A percentile compares a stretch with the other conserved stretches of the same genome.
These are phyloP conservation scores for Botrytis porri DNA, from an alignment of 2,329 filamentous ascomycete genomes.

Conservation along the genomic window DNA sequence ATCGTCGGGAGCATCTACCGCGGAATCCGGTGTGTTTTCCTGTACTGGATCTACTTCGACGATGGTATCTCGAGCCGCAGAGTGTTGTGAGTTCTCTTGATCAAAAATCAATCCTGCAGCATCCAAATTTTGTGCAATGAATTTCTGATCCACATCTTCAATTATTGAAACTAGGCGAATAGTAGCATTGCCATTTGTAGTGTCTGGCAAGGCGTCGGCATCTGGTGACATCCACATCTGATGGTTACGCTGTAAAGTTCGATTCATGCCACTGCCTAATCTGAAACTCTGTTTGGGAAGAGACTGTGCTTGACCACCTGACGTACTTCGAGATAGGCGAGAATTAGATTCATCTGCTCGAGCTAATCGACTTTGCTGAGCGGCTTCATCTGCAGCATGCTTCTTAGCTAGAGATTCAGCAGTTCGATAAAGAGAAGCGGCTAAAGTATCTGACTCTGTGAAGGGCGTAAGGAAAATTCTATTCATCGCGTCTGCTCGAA, in stretches of 20 bases:
- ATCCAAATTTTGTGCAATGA: constrained; percentile 7
- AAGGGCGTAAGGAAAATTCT: constrained; percentile 68
- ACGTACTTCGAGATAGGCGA: constrained; percentile 37
- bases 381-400: constrained; percentile 42
- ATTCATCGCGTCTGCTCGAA: constrained; percentile 79
- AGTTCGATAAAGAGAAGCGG: constrained; percentile 67
- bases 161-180: constrained; percentile 33
- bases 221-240: constrained; percentile 60
- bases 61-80: background rate
- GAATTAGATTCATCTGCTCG: constrained; percentile 40
- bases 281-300: constrained; percentile 41
- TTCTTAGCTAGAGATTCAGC: constrained; percentile 48
- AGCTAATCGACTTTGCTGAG: constrained; percentile 39
- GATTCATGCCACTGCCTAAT: constrained; percentile 31
- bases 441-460: constrained; percentile 71
- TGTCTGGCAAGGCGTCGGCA: constrained; percentile 51
- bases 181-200: constrained; percentile 38
- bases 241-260: constrained; percentile 43
- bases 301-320: constrained; percentile 34
- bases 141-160: constrained; percentile 2
- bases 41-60: background rate
- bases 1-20: background rate
- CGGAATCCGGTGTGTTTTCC: background rate
- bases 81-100: background rate
- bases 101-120: background rate